Base-by-base conservation (phyloP, 2,329 filamentous ascomycete species). In the Ophiostoma quercus region DNA sequence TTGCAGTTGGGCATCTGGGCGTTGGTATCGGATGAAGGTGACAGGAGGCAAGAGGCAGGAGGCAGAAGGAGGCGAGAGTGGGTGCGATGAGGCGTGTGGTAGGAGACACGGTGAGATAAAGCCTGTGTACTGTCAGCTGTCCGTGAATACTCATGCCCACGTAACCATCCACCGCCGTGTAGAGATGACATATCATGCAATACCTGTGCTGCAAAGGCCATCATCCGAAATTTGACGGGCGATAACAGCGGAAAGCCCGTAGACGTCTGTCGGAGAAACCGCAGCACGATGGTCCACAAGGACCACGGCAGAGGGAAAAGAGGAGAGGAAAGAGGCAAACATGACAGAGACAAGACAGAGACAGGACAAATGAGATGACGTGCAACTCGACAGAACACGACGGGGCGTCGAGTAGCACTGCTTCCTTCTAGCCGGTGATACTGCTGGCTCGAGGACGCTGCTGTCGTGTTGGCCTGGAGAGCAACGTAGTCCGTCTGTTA, bases 171-270 rank as follows among this genome's bases (percentile, higher is more conserved):
- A n/a, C 12, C 9, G 22, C 22, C 51, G 3, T 3, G 22, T 3
- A 25, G 11, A 57, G 51, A 57, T 57, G 51, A 57, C n/a, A 57
- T 57, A 57, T 57, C 51, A 57, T 57, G 51, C 51, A 12, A 22
- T 25, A 57, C 51, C 51, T 57, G 51, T 57, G 51, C 25, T 25
- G 51, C 51, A 25, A 5, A 25, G n/a, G 51, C 11, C 11, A 25
- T 12, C n/a, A 25, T 25, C n/a, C 51, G 9, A 25, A 7, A 25
- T n/a, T 47, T 47, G 43, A 47, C 7, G 43, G 51, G 9, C 8
- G 8, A 57, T 25, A 22, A 9, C 51, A 25, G 12, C 51, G 22
- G 7, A 11, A 11, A 25, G 51, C 4, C n/a, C 11, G n/a, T 12
- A 25, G 25, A 9, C n/a, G 22, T 6, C 51, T 6, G 14, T n/a